Evolutionary conservation across 495 filamentous ascomycete species (phyloP).

Genomic region (Penicillium lagena): DNA sequence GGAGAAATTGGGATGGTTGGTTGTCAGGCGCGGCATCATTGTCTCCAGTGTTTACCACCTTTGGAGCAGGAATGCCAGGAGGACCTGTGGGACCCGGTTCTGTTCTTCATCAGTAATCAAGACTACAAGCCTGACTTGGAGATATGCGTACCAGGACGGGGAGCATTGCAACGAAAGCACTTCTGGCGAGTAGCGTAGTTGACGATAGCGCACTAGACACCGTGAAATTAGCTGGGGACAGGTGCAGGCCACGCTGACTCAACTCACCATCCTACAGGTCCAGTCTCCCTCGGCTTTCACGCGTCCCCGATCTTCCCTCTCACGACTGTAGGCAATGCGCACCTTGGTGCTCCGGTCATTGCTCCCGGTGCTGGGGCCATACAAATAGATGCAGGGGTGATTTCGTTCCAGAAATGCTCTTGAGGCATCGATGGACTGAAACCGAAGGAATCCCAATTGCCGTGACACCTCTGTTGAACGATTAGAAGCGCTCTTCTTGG

Average conservation of each 20-base stretch:
- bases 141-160: slow-evolving; percentile 55
- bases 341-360: slow-evolving; percentile 53
- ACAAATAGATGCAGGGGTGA: slow-evolving; percentile 56
- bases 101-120: slow-evolving; percentile 13
- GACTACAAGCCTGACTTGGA: not conserved
- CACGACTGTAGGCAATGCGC: slow-evolving; percentile 51
- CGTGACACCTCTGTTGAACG: slow-evolving; percentile 46
- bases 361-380: slow-evolving; percentile 37
- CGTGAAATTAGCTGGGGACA: not conserved
- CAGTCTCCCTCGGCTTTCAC: slow-evolving; percentile 62
- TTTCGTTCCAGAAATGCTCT: slow-evolving; percentile 60
- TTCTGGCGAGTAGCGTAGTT: slow-evolving; percentile 65
- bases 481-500: no score
- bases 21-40: slow-evolving; percentile 74
- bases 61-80: slow-evolving; percentile 28
- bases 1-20: slow-evolving; percentile 71
- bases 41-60: slow-evolving; percentile 60
- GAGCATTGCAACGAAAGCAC: slow-evolving; percentile 71
- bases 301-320: slow-evolving; percentile 48
- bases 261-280: slow-evolving; percentile 64
- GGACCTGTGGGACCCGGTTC: slow-evolving; percentile 18
- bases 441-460: slow-evolving; percentile 63
- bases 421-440: slow-evolving; percentile 52
- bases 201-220: slow-evolving; percentile 56
- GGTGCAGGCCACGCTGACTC: not conserved